A percentile compares a stretch with the other conserved stretches of the same genome.
Conservation (phyloP, 805 yeast genomes). For the Starmerella tilneyi region DNA sequence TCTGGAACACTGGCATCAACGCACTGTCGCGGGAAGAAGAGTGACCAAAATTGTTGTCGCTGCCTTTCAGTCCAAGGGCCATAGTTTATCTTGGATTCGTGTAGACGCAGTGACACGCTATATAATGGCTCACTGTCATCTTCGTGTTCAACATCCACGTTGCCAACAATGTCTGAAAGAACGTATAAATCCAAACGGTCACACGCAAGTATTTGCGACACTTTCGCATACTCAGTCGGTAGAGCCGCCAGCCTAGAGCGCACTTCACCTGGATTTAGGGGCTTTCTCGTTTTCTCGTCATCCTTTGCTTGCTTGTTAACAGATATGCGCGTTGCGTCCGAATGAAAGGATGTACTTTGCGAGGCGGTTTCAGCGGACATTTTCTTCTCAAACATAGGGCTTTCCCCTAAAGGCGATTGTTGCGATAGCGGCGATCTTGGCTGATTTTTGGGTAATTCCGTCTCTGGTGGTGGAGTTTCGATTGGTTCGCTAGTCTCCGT, state of each 20-base stretch:
- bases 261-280: constrained; percentile 26
- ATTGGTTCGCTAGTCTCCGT: too few species aligned
- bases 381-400: not conserved
- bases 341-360: not conserved
- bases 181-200: constrained; percentile 45
- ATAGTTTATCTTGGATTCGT: constrained; percentile 59
- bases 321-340: not conserved
- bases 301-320: too few species aligned
- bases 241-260: constrained; percentile 18
- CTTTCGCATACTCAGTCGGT: constrained; percentile 69
- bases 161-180: constrained; percentile 65
- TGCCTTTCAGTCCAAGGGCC: constrained; percentile 97
- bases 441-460: not conserved
- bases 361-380: not conserved
- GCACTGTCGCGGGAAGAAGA: constrained; percentile 49
- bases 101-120: constrained; percentile 51
- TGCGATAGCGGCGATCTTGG: not conserved
- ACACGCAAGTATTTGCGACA: constrained; percentile 57
- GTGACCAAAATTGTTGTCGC: constrained; percentile 49
- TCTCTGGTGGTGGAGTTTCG: not conserved
- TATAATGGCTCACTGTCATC: constrained; percentile 15
- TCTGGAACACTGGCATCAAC: constrained; percentile 40
- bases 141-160: constrained; percentile 26
- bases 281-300: not conserved
- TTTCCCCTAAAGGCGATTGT: not conserved